phyloP scores from a whole-genome alignment of 2,329 filamentous ascomycete species.

The Drechmeria coniospora region DNA sequence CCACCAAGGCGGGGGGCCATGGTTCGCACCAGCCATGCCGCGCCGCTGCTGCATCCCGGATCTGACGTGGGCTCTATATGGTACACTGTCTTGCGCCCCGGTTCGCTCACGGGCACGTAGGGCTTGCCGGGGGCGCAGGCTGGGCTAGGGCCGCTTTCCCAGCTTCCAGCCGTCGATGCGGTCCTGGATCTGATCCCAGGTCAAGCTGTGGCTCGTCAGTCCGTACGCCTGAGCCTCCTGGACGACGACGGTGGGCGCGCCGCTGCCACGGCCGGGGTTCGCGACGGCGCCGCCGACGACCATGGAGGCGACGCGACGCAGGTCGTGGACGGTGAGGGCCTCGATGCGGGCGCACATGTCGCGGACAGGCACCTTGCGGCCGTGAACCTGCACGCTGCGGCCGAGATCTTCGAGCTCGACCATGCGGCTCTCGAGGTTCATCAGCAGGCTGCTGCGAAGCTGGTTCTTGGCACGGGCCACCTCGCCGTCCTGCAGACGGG shows the following conservation, averaged over 20 bases:
- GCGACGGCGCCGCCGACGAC: constrained; percentile 64
- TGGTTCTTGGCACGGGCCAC: constrained; percentile 95
- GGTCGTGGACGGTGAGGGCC: constrained; percentile 59
- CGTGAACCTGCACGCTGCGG: constrained; percentile 91
- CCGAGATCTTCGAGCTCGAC: constrained; percentile 94
- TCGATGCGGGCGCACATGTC: constrained; percentile 91
- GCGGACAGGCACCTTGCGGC: constrained; percentile 73
- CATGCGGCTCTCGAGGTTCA: constrained; percentile 97
- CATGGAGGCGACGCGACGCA: constrained; percentile 63
- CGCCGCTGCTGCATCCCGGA: too few relatives aligned
- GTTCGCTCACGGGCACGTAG: too few relatives aligned
- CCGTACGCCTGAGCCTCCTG: constrained; percentile 75
- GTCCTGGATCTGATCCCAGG: constrained; percentile 83
- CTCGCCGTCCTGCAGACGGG: constrained; percentile 56
- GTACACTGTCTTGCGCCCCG: too few relatives aligned
- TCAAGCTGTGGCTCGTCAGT: constrained; percentile 49
- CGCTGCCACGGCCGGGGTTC: constrained; percentile 65
- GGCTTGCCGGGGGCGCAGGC: too few relatives aligned
- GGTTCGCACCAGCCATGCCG: too few relatives aligned
- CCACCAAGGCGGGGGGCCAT: too few relatives aligned
- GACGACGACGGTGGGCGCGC: constrained; percentile 83
- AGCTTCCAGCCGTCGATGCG: constrained; percentile 72
- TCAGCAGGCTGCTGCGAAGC: constrained; percentile 72
- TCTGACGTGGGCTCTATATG: too few relatives aligned
- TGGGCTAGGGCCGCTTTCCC: constrained; percentile 34